Base-by-base conservation (phyloP, 164 flowering plant species). In the Vitis rupestris region DNA sequence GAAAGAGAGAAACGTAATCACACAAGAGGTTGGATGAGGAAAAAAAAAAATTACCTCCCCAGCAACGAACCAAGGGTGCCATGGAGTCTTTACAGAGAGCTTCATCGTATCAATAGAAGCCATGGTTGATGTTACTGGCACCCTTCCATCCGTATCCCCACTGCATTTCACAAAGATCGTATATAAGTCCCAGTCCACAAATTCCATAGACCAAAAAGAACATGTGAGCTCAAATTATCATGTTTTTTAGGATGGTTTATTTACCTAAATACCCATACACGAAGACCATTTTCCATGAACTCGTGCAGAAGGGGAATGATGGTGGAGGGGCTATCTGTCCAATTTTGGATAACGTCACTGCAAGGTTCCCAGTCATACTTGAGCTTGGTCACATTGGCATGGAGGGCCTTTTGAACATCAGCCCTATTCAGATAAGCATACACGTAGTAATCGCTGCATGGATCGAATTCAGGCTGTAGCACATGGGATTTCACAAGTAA, bases 71-170 rank as follows among this genome's bases (percentile, higher is more conserved):
- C 97, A 93, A 63, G 94, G 86, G 59, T 78, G 75, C 90, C 93
- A 90, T 23, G 61, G 0, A 61, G 76, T 81, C 63, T 75, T 78
- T 2, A 80, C 59, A 0, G 83, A 54, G 57, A 90, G 91, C 11
- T 81, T 82, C 81, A 93, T 82, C 62, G 44, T 48, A 2, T 78
- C 74, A 23, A 93, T 61, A 0, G 98, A 88, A 50, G 82, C 76
- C 69, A 83, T 74, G 1, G 98, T 87, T 47, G 90, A 82, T 62
- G 98, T 90, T 7, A 93, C 87, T 12, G 97, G 94, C 13, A 90
- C 78, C 31, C 86, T 80, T 50, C 84, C 92, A 50, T 64, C 67
- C 0, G 31, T 50, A 64, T 64, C 67, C 10, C 67, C 67, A 50
- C 67, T 64, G 67, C 37, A 31, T 31, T 31, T 31, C 37, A 31